These are phyloP conservation scores for Wickerhamomyces silvicola DNA, from an alignment of 805 yeast species.

Conservation along the genomic window DNA sequence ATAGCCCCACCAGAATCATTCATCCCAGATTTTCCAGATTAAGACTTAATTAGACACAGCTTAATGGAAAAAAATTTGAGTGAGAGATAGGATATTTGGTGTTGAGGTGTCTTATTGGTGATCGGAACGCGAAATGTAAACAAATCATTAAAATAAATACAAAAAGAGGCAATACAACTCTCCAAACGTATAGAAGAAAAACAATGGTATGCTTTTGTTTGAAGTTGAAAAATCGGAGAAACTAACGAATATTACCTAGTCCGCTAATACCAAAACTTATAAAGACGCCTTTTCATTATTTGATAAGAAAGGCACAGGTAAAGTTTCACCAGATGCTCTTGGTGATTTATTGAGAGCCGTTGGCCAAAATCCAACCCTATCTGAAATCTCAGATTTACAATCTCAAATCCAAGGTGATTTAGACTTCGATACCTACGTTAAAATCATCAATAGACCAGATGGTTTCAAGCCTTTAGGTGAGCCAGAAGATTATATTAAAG, in stretches of 20 bases:
- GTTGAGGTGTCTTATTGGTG: too few relatives aligned
- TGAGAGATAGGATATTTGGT: too few relatives aligned
- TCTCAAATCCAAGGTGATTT: conserved; percentile 32
- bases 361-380: conserved; percentile 96
- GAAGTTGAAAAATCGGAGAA: too few relatives aligned
- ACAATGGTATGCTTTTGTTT: too few relatives aligned
- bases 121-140: too few relatives aligned
- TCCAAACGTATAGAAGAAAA: too few relatives aligned
- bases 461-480: conserved; percentile 85
- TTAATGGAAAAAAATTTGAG: too few relatives aligned
- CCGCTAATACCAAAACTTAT: conserved; percentile 33
- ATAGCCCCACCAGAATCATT: too few relatives aligned
- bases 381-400: conserved; percentile 66
- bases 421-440: conserved; percentile 71
- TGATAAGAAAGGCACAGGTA: conserved; percentile 93
- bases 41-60: too few relatives aligned
- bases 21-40: too few relatives aligned
- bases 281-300: conserved; percentile 96
- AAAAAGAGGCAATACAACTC: too few relatives aligned
- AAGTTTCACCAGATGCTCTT: conserved; percentile 73
- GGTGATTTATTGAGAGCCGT: conserved; percentile 95
- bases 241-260: conserved; percentile 3
- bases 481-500: conserved; percentile 84
- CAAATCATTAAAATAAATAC: too few relatives aligned
- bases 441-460: conserved; percentile 76